Evolutionary conservation across 208 protist genomes (phyloP).

Genomic region (Novymonas esmeraldas): DNA sequence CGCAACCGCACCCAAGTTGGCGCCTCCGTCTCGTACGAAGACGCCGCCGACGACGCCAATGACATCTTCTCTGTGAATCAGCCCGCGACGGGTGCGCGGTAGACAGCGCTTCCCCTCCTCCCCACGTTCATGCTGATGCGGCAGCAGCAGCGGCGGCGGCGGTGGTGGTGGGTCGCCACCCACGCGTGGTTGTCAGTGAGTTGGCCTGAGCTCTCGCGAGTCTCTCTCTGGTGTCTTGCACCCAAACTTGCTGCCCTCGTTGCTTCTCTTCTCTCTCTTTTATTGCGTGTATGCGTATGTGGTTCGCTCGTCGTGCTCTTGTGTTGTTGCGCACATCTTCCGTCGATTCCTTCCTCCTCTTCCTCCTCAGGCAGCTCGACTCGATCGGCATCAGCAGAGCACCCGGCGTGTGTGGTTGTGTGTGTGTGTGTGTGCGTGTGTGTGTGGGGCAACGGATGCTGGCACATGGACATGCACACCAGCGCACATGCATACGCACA

Average conservation of each 20-base stretch:
- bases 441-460: too few species aligned
- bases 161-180: too few species aligned
- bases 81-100: conserved; percentile 16
- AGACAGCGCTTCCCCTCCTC: too few species aligned
- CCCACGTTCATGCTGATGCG: not conserved
- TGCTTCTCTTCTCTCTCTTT: not conserved
- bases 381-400: not conserved
- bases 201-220: too few species aligned
- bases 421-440: too few species aligned
- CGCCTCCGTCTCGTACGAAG: conserved; percentile 23
- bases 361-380: not conserved
- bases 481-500: too few species aligned
- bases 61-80: conserved; percentile 32
- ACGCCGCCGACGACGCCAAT: conserved; percentile 16
- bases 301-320: not conserved
- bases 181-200: too few species aligned
- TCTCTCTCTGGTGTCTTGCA: too few species aligned
- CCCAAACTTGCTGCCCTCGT: not conserved
- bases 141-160: not conserved
- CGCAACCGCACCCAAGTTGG: conserved; percentile 28
- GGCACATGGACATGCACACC: too few species aligned
- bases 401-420: too few species aligned
- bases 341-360: not conserved
- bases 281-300: not conserved
- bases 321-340: not conserved